phyloP scores from a whole-genome alignment of 2,329 filamentous ascomycete genomes.

The Calonectria leucothoes region DNA sequence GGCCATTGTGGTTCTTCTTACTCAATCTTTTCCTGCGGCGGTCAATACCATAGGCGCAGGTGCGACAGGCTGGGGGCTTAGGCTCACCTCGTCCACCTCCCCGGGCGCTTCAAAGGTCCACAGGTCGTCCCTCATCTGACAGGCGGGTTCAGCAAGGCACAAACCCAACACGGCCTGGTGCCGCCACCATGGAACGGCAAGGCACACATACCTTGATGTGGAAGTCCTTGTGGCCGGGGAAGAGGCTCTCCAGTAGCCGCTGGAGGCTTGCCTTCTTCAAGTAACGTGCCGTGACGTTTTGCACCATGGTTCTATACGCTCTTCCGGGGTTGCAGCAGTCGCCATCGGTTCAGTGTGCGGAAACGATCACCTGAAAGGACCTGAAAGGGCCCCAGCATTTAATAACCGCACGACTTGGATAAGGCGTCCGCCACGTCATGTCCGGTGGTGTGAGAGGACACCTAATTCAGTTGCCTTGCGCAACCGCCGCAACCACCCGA shows the following conservation, averaged over 20 bases:
- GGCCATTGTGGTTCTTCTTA: neutral
- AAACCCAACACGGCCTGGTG: neutral
- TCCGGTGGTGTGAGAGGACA: neutral
- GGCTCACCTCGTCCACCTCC: slow-evolving; percentile 5
- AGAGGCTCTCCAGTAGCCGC: neutral
- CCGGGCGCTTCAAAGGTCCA: neutral
- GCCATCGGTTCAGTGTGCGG: neutral
- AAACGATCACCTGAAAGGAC: neutral
- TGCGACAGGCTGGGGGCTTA: neutral
- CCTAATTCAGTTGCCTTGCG: neutral
- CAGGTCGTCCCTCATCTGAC: neutral
- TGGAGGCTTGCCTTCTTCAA: neutral
- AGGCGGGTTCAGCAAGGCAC: neutral
- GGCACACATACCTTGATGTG: slow-evolving; percentile 1
- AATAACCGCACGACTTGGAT: neutral
- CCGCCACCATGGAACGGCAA: neutral
- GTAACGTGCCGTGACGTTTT: neutral
- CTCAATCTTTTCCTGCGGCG: neutral
- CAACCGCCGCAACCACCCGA: neutral
- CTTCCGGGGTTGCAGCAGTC: neutral
- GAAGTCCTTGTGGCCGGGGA: neutral
- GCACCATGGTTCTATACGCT: neutral
- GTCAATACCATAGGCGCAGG: neutral
- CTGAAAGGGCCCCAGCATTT: neutral
- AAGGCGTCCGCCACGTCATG: slow-evolving; percentile 7